Percentiles rank a stretch among this genome's conserved stretches.
Conservation (phyloP, 257 asterid genomes). For the Fraxinus anomala region DNA sequence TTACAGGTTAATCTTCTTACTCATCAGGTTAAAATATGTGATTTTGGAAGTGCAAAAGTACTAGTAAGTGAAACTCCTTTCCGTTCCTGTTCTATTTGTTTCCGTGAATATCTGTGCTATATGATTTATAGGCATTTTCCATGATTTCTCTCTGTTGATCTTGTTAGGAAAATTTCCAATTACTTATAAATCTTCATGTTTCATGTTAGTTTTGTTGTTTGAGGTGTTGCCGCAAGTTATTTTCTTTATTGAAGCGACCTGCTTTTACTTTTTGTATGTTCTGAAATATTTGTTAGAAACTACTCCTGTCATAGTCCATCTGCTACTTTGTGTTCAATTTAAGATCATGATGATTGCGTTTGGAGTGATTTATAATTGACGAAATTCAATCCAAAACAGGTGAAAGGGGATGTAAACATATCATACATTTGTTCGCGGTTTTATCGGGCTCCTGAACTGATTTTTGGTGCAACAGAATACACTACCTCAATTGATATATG, state of each 20-base stretch:
- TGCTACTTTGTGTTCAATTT: neutral
- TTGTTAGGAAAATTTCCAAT: neutral
- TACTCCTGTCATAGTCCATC: neutral
- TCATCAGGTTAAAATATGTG: neutral
- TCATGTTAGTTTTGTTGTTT: neutral
- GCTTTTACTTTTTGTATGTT: neutral
- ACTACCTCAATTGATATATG: conserved; percentile 90
- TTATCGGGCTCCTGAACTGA: conserved; percentile 99
- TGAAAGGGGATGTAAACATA: conserved; percentile 89
- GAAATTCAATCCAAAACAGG: conserved; percentile 43
- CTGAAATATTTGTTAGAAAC: neutral
- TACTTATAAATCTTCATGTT: neutral
- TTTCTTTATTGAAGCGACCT: neutral
- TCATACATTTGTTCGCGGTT: conserved; percentile 94
- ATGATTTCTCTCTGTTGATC: neutral
- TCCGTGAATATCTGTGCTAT: neutral
- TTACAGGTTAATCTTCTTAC: neutral
- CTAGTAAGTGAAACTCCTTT: conserved; percentile 54
- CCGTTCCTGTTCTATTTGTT: neutral
- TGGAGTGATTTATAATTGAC: neutral
- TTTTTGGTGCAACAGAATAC: conserved; percentile 97
- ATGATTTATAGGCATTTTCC: neutral
- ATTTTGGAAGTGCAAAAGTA: conserved; percentile 96
- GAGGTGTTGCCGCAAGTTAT: neutral
- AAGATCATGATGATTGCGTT: neutral